phyloP scores from a whole-genome alignment of 169 alveolate genomes.

The Plasmodium berghei region DNA sequence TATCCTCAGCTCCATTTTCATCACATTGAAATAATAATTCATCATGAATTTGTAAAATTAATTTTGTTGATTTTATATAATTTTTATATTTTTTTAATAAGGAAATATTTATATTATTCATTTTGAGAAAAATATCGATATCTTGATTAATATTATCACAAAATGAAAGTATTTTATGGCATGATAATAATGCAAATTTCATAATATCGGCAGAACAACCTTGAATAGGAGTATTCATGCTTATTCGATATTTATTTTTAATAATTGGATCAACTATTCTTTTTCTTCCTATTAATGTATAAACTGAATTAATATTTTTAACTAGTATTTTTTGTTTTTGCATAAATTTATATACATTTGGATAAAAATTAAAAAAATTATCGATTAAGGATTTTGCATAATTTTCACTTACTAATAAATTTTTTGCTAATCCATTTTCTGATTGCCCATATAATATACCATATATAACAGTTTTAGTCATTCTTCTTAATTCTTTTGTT shows the following conservation, averaged over 20 bases:
- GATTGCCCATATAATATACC: conserved; percentile 84
- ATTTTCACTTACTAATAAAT: conserved; percentile 74
- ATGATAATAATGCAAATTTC: conserved; percentile 78
- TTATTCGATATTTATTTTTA: conserved; percentile 76
- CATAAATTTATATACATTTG: conserved; percentile 77
- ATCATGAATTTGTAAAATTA: conserved; percentile 83
- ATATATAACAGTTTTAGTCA: conserved; percentile 82
- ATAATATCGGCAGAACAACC: conserved; percentile 85
- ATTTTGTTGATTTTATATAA: conserved; percentile 40
- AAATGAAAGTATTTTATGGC: conserved; percentile 4
- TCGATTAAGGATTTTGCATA: conserved; percentile 76
- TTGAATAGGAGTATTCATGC: conserved; percentile 85
- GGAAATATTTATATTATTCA: conserved; percentile 17
- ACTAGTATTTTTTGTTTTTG: conserved; percentile 74
- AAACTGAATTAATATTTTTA: conserved; percentile 62
- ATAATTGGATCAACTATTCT: conserved; percentile 51
- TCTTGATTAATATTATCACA: not conserved
- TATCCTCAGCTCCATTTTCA: conserved; percentile 9
- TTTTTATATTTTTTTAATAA: conserved; percentile 3
- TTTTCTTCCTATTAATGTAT: conserved; percentile 81
- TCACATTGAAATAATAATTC: conserved; percentile 80
- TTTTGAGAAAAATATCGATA: not conserved
- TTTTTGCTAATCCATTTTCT: conserved; percentile 79
- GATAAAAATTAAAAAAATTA: conserved; percentile 76
- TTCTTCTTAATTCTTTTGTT: conserved; percentile 78